Percentiles rank a stretch among this genome's conserved stretches.
phyloP scores from a whole-genome alignment of 2,329 filamentous ascomycete species.

The Pseudogymnoascus sp. region DNA sequence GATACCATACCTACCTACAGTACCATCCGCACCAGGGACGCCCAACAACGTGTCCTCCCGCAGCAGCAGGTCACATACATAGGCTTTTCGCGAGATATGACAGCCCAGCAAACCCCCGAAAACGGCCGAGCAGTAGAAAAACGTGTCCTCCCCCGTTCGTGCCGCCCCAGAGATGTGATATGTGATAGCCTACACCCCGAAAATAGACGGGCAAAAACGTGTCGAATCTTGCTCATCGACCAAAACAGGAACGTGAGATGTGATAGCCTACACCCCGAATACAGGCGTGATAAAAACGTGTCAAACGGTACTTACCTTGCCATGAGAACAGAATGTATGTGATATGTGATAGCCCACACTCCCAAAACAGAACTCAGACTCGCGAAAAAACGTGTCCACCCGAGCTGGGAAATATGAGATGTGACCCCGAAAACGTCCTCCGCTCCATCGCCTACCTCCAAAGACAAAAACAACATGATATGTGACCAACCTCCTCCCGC shows the following conservation, averaged over 20 bases:
- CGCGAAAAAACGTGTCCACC: neutral
- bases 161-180: neutral
- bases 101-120: neutral
- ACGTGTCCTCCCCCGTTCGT: neutral
- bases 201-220: neutral
- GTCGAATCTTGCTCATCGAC: neutral
- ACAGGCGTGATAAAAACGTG: neutral
- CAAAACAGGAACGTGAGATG: neutral
- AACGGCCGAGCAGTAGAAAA: neutral
- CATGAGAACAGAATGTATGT: neutral
- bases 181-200: neutral
- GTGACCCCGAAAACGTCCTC: neutral
- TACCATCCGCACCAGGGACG: neutral
- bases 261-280: neutral
- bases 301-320: too few relatives aligned
- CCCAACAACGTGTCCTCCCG: neutral
- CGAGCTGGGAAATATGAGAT: neutral
- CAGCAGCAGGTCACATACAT: neutral
- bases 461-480: neutral
- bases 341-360: neutral
- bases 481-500: neutral
- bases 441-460: neutral
- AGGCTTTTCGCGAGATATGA: neutral
- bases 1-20: neutral
- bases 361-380: neutral